Evolutionary conservation across 306 rosid genomes (phyloP), one percentile per base, ranked within the genome.

Genomic region (Spatholobus suberectus): DNA sequence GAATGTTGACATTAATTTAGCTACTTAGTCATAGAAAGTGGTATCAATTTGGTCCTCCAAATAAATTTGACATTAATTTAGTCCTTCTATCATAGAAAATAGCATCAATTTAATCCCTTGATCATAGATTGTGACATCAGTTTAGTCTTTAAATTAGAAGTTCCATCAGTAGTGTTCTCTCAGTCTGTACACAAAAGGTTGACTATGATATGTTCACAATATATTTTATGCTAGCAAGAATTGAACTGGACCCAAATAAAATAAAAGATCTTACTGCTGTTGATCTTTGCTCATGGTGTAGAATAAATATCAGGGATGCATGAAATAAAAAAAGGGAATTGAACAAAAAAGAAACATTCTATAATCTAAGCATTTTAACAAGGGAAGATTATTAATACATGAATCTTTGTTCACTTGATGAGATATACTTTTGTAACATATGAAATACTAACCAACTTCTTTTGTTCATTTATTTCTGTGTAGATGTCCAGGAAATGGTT

Each of bases 311-410:
- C 52, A 8, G 55, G 52, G 66, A 58, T 75, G 43, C 21, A 0
- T 38, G 51, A 63, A 81, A 37, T 20, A 77, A 68, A 58, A 21
- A 47, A 61, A 29, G 35, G 32, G 52, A 70, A 55, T 38, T 75
- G 35, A 81, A 38, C 47, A 47, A 40, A 54, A 78, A 54, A 71
- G 29, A 57, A 26, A 38, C 13, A 4, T 61, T 21, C 51, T 52
- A 70, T 70, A 70, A 72, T 49, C 81, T 49, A 61, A 84, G 17
- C 47, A 67, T 67, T 79, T 66, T 73, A 68, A n/a, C 15, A 13
- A 23, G 75, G 47, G 49, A 38, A 59, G 44, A 79, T 41, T 82
- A 24, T 27, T 75, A 44, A 59, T 40, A 68, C 47, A 24, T 78
- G 47, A 83, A 41, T 80, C 61, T 43, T 24, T 68, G 70, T 62